A percentile compares a stretch with the other conserved stretches of the same genome.
Evolutionary conservation across 345 rosid genomes (phyloP).

Genomic region (Populus deltoides): DNA sequence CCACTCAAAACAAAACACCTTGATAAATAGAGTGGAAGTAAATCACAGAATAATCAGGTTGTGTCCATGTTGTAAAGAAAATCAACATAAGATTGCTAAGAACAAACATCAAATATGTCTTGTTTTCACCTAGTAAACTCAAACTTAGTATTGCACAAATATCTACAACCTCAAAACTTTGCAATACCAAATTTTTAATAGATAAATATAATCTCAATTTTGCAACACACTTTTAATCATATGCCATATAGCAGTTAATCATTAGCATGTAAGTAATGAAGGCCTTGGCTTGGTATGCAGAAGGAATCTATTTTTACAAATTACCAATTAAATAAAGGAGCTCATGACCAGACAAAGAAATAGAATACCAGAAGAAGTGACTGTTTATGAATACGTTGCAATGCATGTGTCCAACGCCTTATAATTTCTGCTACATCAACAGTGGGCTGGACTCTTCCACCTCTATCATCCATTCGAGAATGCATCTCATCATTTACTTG

Average conservation of each 20-base stretch:
- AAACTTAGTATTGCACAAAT: neutral
- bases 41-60: neutral
- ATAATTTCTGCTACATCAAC: conserved; percentile 97
- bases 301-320: neutral
- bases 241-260: neutral
- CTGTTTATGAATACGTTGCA: conserved; percentile 96
- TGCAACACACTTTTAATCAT: neutral
- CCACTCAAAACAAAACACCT: neutral
- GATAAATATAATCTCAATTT: neutral
- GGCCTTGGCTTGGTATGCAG: neutral
- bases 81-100: neutral
- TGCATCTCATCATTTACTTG: conserved; percentile 61
- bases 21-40: neutral
- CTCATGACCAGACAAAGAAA: conserved; percentile 17
- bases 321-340: conserved; percentile 2
- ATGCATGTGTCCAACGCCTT: conserved; percentile 98
- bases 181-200: neutral
- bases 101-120: neutral
- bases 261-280: neutral
- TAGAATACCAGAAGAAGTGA: conserved; percentile 86
- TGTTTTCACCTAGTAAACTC: neutral
- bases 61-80: neutral
- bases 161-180: neutral
- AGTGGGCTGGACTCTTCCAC: conserved; percentile 80
- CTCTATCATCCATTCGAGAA: conserved; percentile 78